phyloP scores from a whole-genome alignment of 805 yeast species.

The Candida multigemmis region DNA sequence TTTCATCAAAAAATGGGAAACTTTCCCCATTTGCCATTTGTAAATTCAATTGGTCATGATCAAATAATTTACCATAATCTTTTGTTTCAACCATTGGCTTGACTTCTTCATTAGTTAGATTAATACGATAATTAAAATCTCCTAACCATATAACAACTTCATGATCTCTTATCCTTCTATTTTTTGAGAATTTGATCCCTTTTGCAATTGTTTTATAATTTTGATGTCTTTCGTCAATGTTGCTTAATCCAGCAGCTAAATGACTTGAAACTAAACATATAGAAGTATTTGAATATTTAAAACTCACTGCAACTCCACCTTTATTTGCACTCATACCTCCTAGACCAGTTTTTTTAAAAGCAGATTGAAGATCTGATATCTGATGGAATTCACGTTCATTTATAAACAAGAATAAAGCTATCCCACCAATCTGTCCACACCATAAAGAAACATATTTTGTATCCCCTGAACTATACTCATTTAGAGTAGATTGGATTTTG shows the following conservation, averaged over 20 bases:
- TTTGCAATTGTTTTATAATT: slow-evolving; percentile 75
- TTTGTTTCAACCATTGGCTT: slow-evolving; percentile 38
- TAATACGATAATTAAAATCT: slow-evolving; percentile 83
- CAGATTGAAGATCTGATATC: slow-evolving; percentile 57
- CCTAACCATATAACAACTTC: slow-evolving; percentile 89
- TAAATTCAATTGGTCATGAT: slow-evolving; percentile 66
- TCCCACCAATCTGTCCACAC: slow-evolving; percentile 82
- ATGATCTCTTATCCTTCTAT: slow-evolving; percentile 50
- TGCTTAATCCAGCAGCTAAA: slow-evolving; percentile 86
- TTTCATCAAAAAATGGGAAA: slow-evolving; percentile 75
- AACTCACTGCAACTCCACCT: slow-evolving; percentile 71
- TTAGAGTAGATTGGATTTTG: slow-evolving; percentile 43
- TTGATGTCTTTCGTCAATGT: slow-evolving; percentile 74
- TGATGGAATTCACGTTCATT: slow-evolving; percentile 41
- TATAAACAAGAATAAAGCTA: slow-evolving; percentile 61
- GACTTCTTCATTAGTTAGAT: slow-evolving; percentile 63
- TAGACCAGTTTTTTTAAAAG: slow-evolving; percentile 82
- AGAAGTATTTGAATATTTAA: slow-evolving; percentile 55
- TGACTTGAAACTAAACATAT: slow-evolving; percentile 81
- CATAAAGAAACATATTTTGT: slow-evolving; percentile 49
- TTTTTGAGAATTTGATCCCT: slow-evolving; percentile 56
- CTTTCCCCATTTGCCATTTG: slow-evolving; percentile 71
- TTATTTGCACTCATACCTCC: slow-evolving; percentile 84
- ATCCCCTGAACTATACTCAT: slow-evolving; percentile 19
- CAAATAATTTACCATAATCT: slow-evolving; percentile 46